phyloP scores from a whole-genome alignment of 2,329 filamentous ascomycete species.

The Xylaria multiplex region DNA sequence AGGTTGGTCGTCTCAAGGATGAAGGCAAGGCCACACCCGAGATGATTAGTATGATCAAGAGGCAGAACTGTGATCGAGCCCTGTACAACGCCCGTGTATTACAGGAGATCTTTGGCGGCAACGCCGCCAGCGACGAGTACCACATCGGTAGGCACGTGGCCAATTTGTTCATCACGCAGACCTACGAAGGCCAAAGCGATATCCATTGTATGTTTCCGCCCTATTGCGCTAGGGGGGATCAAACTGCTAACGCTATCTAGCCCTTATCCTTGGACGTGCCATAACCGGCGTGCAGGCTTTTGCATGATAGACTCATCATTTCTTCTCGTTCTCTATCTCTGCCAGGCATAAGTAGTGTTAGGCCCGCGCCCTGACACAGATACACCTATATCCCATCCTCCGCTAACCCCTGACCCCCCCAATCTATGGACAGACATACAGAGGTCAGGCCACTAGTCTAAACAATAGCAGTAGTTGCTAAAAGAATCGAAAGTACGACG shows the following conservation, averaged over 20 bases:
- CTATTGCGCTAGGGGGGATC: background rate
- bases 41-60: conserved; percentile 97
- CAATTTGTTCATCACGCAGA: conserved; percentile 96
- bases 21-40: conserved; percentile 87
- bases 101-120: conserved; percentile 97
- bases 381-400: background rate
- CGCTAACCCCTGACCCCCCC: too few relatives aligned
- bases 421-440: too few relatives aligned
- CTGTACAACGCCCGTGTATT: conserved; percentile 80
- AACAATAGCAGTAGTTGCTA: background rate
- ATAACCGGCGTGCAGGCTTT: conserved; percentile 82
- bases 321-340: background rate
- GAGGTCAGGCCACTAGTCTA: background rate
- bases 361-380: background rate
- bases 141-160: conserved; percentile 93
- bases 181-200: conserved; percentile 97
- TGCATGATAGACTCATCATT: conserved; percentile 53
- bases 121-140: conserved; percentile 98
- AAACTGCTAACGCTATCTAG: conserved; percentile 52
- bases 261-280: conserved; percentile 71
- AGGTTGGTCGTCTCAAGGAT: conserved; percentile 94
- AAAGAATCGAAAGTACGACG: background rate
- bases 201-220: conserved; percentile 80
- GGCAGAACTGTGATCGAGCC: conserved; percentile 95
- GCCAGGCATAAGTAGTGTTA: background rate